Evolutionary conservation across 2,329 filamentous ascomycete genomes (phyloP).

Genomic region (Dactylellina haptotyla): DNA sequence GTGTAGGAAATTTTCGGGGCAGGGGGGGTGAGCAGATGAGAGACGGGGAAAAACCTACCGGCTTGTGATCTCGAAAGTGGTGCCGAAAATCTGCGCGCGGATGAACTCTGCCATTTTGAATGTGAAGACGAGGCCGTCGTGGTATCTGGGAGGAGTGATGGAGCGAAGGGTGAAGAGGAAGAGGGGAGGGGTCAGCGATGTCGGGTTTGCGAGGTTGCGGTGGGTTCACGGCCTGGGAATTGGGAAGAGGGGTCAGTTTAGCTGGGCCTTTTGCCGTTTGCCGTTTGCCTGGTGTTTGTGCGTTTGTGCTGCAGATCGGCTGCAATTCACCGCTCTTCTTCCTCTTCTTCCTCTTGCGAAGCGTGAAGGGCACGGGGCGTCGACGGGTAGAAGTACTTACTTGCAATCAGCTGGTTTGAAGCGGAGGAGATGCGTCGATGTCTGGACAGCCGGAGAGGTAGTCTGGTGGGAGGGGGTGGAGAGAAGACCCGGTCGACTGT

Average conservation of each 20-base stretch:
- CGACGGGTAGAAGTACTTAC: no score
- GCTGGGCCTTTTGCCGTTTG: background rate
- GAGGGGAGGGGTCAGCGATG: background rate
- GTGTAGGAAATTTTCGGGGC: slow-evolving; percentile 7
- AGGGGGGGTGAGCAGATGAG: background rate
- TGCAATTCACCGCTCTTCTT: background rate
- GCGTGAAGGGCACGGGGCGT: no score
- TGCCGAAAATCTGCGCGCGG: slow-evolving; percentile 98
- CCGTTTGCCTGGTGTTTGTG: slow-evolving; percentile 11
- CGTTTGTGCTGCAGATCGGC: slow-evolving; percentile 6
- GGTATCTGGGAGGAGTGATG: background rate
- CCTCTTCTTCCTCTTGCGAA: no score
- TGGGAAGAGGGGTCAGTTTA: slow-evolving; percentile 1
- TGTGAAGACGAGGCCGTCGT: background rate
- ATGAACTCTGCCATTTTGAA: slow-evolving; percentile 96
- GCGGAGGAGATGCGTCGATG: no score
- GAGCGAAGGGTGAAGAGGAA: background rate
- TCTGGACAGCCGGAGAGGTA: no score
- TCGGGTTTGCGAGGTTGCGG: slow-evolving; percentile 1
- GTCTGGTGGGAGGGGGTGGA: no score
- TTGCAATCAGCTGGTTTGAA: no score
- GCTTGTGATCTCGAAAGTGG: slow-evolving; percentile 99
- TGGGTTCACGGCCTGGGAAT: slow-evolving; percentile 2
- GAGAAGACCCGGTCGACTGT: no score
- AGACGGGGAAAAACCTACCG: slow-evolving; percentile 69